A percentile compares a stretch with the other conserved stretches of the same genome.
Conservation (phyloP, 768 basidiomycete species). For the Kwoniella mangroviensis region DNA sequence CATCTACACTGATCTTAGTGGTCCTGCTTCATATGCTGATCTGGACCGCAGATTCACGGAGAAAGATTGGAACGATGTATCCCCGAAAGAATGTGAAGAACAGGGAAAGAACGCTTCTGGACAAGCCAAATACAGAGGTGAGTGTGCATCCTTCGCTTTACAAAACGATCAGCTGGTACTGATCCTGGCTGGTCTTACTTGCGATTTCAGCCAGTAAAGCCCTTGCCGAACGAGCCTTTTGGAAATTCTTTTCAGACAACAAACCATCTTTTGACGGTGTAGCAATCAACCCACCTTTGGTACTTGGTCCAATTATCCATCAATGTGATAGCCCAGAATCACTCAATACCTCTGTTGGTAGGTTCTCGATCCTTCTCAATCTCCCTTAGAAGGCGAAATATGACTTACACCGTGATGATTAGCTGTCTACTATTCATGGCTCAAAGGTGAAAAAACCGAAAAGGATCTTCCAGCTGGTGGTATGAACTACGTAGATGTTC, state of each 20-base stretch:
- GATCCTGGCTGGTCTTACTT: not conserved
- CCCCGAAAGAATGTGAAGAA: slow-evolving; percentile 26
- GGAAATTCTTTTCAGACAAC: slow-evolving; percentile 54
- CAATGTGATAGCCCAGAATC: slow-evolving; percentile 56
- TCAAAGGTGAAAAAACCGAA: slow-evolving; percentile 50
- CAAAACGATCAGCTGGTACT: no score
- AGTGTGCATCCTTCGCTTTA: slow-evolving; percentile 6
- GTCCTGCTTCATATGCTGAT: slow-evolving; percentile 9
- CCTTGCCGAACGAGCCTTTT: slow-evolving; percentile 51
- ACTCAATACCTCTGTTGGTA: slow-evolving; percentile 59
- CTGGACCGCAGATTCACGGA: slow-evolving; percentile 39
- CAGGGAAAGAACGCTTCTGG: slow-evolving; percentile 34
- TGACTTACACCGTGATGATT: not conserved
- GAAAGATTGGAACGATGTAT: slow-evolving; percentile 45
- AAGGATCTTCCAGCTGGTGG: slow-evolving; percentile 41
- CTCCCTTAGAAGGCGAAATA: not conserved
- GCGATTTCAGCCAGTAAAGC: slow-evolving; percentile 43
- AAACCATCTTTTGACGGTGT: slow-evolving; percentile 52
- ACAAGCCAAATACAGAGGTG: slow-evolving; percentile 44
- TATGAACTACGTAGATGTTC: slow-evolving; percentile 54
- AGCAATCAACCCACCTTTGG: slow-evolving; percentile 54
- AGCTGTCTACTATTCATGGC: slow-evolving; percentile 49
- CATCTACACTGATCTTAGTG: not conserved
- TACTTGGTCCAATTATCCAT: slow-evolving; percentile 59
- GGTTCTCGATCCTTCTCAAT: not conserved